phyloP scores from a whole-genome alignment of 768 basidiomycete genomes.

The Podaxis sp. region DNA sequence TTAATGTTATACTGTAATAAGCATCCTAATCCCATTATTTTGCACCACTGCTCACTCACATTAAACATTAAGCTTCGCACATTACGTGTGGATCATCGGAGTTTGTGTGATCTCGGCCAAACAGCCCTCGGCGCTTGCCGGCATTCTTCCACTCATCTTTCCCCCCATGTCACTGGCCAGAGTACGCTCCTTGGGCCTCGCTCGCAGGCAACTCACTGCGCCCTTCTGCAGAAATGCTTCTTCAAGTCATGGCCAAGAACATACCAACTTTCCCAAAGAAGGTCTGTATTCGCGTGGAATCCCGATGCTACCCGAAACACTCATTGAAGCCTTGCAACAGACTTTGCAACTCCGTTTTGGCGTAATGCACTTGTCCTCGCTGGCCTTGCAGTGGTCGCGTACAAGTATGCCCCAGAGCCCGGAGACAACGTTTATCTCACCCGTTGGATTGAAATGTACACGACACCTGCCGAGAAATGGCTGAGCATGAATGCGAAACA shows the following conservation, averaged over 20 bases:
- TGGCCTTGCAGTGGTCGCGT: conserved; percentile 49
- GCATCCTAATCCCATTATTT: background rate
- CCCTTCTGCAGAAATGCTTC: conserved; percentile 5
- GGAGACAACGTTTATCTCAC: conserved; percentile 64
- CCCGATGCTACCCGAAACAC: background rate
- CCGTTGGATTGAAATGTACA: conserved; percentile 62
- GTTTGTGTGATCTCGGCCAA: conserved; percentile 5
- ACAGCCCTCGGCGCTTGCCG: conserved; percentile 9
- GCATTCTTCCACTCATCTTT: background rate
- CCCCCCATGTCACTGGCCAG: conserved; percentile 8
- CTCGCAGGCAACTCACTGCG: background rate
- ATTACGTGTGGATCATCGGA: background rate
- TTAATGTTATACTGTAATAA: too few species aligned
- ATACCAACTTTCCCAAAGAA: conserved; percentile 35
- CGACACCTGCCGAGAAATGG: conserved; percentile 55
- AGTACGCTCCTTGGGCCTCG: conserved; percentile 3
- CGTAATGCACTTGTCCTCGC: conserved; percentile 52
- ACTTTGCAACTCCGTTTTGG: conserved; percentile 69
- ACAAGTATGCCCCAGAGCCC: conserved; percentile 69
- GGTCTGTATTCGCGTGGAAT: conserved; percentile 36
- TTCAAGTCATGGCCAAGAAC: conserved; percentile 5
- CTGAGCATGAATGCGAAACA: conserved; percentile 56
- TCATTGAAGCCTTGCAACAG: conserved; percentile 32
- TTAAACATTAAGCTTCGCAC: too few species aligned
- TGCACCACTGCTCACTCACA: background rate